Conservation (phyloP, 1,284 basidiomycete genomes). For the Leccinum angustisporum region DNA sequence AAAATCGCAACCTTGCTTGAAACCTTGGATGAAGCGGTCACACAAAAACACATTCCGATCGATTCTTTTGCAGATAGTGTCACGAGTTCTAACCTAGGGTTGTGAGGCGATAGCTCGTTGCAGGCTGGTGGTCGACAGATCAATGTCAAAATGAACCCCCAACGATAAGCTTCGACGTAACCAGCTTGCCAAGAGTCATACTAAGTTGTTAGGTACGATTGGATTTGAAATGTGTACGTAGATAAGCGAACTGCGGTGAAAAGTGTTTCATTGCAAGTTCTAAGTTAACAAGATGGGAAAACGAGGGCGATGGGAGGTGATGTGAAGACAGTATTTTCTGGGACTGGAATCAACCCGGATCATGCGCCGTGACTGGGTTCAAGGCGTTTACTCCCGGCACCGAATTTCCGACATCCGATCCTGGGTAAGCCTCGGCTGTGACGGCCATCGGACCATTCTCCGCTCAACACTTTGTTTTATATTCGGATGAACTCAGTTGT, state of each 20-base stretch:
- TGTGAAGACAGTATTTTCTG: neutral
- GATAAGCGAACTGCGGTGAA: neutral
- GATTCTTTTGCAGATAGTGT: neutral
- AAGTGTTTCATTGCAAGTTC: neutral
- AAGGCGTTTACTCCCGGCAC: neutral
- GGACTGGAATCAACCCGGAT: neutral
- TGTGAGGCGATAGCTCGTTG: neutral
- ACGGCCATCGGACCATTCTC: neutral
- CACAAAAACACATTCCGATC: neutral
- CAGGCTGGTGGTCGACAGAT: neutral
- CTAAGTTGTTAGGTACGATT: neutral
- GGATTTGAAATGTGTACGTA: neutral
- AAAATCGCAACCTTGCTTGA: neutral
- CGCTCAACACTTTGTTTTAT: neutral
- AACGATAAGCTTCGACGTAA: neutral
- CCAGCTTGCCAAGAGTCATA: neutral
- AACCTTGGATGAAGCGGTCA: neutral
- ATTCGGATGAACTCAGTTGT: neutral
- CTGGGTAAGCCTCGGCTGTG: neutral
- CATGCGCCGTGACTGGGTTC: too few relatives aligned
- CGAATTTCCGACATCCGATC: neutral
- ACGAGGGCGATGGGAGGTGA: neutral
- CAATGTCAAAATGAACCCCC: neutral
- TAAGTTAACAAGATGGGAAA: too few relatives aligned
- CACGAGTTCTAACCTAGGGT: neutral